phyloP scores from a whole-genome alignment of 2,329 filamentous ascomycete genomes.

The Cladosporium sp. region DNA sequence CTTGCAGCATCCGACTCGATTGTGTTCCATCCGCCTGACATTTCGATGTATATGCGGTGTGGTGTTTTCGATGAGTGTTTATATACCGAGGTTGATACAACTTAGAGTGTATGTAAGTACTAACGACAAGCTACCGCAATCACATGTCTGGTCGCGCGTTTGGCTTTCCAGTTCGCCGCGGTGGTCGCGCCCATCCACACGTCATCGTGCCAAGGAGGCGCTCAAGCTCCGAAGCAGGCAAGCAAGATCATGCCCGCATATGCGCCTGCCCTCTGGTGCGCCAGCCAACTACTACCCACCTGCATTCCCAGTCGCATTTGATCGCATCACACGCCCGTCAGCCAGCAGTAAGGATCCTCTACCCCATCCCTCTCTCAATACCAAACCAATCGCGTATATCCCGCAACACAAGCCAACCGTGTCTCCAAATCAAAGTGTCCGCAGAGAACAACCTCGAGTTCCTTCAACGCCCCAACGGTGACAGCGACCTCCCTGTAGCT shows the following conservation, averaged over 20 bases:
- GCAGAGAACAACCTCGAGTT: conserved; percentile 12
- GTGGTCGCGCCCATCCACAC: conserved; percentile 3
- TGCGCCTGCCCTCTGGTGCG: background rate
- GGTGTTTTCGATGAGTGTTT: background rate
- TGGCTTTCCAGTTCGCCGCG: conserved; percentile 11
- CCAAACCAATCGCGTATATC: background rate
- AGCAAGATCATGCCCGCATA: conserved; percentile 7
- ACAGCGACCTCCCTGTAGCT: conserved; percentile 7
- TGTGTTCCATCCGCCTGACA: conserved; percentile 83
- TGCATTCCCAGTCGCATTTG: conserved; percentile 7
- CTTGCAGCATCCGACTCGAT: conserved; percentile 94
- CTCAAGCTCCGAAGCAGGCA: conserved; percentile 1
- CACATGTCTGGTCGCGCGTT: conserved; percentile 11
- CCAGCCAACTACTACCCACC: background rate
- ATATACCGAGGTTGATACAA: background rate
- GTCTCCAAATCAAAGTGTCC: conserved; percentile 8
- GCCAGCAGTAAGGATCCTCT: conserved; percentile 15
- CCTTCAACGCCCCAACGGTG: conserved; percentile 15
- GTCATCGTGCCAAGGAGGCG: conserved; percentile 12
- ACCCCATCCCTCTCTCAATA: conserved; percentile 11
- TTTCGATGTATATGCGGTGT: conserved; percentile 15
- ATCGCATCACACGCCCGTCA: conserved; percentile 19
- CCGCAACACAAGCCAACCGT: conserved; percentile 8
- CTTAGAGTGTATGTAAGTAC: background rate
- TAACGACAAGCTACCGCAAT: background rate